phyloP scores from a whole-genome alignment of 179 eudicot genomes.

The Camellia oleifera region DNA sequence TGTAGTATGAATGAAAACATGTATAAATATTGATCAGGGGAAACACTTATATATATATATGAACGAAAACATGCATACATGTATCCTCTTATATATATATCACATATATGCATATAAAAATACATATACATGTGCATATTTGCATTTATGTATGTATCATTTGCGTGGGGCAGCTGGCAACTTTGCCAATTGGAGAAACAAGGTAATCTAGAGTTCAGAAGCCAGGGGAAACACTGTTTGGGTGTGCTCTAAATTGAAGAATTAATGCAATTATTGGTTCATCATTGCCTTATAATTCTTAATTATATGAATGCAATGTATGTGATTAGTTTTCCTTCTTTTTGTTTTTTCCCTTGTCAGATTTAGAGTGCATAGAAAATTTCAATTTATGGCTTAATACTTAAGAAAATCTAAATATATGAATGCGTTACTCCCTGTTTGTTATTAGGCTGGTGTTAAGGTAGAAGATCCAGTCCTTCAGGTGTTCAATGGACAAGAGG shows the following conservation, averaged over 20 bases:
- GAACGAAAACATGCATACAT: no score
- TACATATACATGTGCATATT: not conserved
- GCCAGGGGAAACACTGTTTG: not conserved
- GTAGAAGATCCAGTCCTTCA: conserved; percentile 57
- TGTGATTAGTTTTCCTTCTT: not conserved
- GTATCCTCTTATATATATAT: no score
- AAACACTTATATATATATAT: no score
- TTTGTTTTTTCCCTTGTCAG: not conserved
- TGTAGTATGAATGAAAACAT: no score
- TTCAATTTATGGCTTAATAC: not conserved
- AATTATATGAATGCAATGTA: not conserved
- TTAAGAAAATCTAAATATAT: not conserved
- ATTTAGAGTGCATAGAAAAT: not conserved
- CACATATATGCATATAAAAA: not conserved
- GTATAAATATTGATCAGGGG: no score
- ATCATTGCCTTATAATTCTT: not conserved
- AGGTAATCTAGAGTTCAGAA: not conserved
- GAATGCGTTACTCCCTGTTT: not conserved
- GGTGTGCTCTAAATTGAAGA: not conserved
- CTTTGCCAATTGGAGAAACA: not conserved
- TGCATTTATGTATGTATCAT: not conserved
- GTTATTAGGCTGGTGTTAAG: conserved; percentile 71
- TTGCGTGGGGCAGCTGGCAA: not conserved
- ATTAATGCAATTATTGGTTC: not conserved
- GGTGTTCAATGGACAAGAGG: conserved; percentile 88